Evolutionary conservation across 441 rosid genomes (phyloP).

Genomic region (Arabidopsis lyrata): DNA sequence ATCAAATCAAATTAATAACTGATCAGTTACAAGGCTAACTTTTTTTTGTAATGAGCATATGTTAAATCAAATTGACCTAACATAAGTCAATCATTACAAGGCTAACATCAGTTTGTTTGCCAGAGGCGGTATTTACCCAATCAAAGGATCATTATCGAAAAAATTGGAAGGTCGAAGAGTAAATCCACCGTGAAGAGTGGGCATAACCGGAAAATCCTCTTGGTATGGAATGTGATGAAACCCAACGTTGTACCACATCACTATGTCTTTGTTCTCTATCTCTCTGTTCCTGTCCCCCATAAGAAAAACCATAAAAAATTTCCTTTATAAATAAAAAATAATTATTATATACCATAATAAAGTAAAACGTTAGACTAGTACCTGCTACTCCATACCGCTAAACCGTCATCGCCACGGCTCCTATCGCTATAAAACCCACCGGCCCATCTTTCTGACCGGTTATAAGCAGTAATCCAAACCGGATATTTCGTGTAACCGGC

Average conservation of each 20-base stretch:
- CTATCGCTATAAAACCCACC: conserved; percentile 77
- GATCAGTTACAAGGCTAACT: no score
- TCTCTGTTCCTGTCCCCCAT: conserved; percentile 59
- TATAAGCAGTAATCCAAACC: conserved; percentile 86
- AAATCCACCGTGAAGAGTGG: conserved; percentile 63
- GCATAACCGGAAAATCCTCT: conserved; percentile 85
- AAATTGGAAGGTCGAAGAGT: conserved; percentile 74
- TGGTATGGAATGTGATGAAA: conserved; percentile 79
- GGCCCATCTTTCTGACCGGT: conserved; percentile 84
- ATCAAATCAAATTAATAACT: no score
- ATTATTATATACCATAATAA: neutral
- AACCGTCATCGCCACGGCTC: conserved; percentile 82
- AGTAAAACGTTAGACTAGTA: no score
- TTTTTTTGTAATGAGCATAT: no score
- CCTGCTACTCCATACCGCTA: conserved; percentile 78
- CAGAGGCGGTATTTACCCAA: neutral
- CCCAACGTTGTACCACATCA: conserved; percentile 79
- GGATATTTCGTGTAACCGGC: conserved; percentile 66
- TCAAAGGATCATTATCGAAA: conserved; percentile 64
- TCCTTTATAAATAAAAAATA: neutral
- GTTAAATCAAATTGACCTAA: neutral
- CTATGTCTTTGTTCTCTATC: conserved; percentile 77
- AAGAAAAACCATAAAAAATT: neutral
- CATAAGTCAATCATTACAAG: neutral
- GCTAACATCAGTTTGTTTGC: neutral